Percentiles rank a stretch among this genome's conserved stretches.
Conservation (phyloP, 768 basidiomycete genomes). For the Rhodosporidiobolus odoratus region DNA sequence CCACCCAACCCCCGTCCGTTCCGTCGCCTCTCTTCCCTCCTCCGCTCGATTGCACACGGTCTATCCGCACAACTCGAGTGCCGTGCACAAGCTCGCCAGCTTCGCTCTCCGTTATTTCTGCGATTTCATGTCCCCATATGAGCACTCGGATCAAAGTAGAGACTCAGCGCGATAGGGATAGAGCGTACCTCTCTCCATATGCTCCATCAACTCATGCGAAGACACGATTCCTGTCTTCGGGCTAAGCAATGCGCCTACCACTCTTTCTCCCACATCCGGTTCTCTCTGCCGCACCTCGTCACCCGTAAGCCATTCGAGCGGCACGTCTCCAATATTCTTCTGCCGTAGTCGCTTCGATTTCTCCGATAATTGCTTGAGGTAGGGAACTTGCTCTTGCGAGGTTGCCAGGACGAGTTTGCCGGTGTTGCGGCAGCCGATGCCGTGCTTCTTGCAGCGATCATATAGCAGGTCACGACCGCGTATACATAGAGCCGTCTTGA, state of each 20-base stretch:
- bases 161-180: background rate
- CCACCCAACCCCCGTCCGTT: slow-evolving; percentile 72
- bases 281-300: slow-evolving; percentile 67
- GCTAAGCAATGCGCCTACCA: slow-evolving; percentile 69
- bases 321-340: slow-evolving; percentile 48
- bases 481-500: slow-evolving; percentile 79
- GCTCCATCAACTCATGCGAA: slow-evolving; percentile 75
- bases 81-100: slow-evolving; percentile 66
- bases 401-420: slow-evolving; percentile 88
- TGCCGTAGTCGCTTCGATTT: slow-evolving; percentile 62
- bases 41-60: slow-evolving; percentile 48
- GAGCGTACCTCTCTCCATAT: slow-evolving; percentile 57
- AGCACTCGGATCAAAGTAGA: too few relatives aligned
- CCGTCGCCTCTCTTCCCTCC: slow-evolving; percentile 43
- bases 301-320: slow-evolving; percentile 64
- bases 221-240: slow-evolving; percentile 86
- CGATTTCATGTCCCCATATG: too few relatives aligned
- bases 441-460: slow-evolving; percentile 59
- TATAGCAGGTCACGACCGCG: slow-evolving; percentile 82
- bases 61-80: slow-evolving; percentile 79
- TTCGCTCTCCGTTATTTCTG: slow-evolving; percentile 66
- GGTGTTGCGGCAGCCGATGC: slow-evolving; percentile 64
- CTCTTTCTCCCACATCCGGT: slow-evolving; percentile 69
- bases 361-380: slow-evolving; percentile 63
- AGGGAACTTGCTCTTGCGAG: slow-evolving; percentile 57